A percentile compares a stretch with the other conserved stretches of the same genome.
Evolutionary conservation across 2,329 filamentous ascomycete species (phyloP).

Genomic region (Fusarium subglutinans): DNA sequence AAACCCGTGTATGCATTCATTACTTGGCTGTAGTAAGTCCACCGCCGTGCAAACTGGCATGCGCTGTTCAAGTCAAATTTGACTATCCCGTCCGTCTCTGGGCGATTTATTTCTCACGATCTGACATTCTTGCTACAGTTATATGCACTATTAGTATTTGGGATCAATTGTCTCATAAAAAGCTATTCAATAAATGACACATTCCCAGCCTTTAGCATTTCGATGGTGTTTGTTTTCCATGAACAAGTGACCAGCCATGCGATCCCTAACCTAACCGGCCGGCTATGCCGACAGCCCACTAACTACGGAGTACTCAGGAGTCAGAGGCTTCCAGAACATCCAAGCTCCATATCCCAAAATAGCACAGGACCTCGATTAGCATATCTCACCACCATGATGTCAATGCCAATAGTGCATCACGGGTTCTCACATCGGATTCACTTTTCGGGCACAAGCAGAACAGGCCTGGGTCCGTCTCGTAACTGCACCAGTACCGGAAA

Average conservation of each 20-base stretch:
- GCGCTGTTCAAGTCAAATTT: background rate
- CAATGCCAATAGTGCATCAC: conserved; percentile 26
- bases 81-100: background rate
- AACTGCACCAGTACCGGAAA: conserved; percentile 10
- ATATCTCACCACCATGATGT: conserved; percentile 39
- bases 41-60: background rate
- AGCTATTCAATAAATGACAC: background rate
- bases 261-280: conserved; percentile 10
- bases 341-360: conserved; percentile 27
- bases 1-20: background rate
- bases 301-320: background rate
- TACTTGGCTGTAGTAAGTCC: background rate
- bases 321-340: conserved; percentile 3
- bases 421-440: background rate
- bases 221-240: background rate
- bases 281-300: conserved; percentile 9
- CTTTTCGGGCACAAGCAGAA: background rate
- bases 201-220: background rate
- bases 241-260: conserved; percentile 3
- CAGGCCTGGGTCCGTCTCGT: background rate
- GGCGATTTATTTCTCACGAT: background rate
- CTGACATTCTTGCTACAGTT: background rate
- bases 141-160: background rate
- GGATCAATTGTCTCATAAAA: background rate
- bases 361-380: conserved; percentile 2